A percentile compares a stretch with the other conserved stretches of the same genome.
Conservation (phyloP, 1,284 basidiomycete species). For the Microbotryum intermedium region DNA sequence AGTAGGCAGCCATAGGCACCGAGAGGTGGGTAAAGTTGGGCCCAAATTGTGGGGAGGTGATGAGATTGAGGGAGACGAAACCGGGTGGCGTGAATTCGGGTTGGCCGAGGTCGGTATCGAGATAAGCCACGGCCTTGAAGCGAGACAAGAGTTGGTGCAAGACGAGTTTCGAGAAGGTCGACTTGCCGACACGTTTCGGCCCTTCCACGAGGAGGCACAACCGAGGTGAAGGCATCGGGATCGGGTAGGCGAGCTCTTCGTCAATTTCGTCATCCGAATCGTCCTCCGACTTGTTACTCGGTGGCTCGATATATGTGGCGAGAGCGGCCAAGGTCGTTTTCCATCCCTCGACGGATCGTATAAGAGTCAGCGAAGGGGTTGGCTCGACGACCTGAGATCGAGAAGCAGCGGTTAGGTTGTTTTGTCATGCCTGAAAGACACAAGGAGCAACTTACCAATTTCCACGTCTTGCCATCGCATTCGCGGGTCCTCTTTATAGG, state of each 20-base stretch:
- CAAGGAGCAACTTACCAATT: slow-evolving; percentile 45
- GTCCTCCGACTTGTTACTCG: slow-evolving; percentile 4
- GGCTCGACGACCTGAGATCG: slow-evolving; percentile 12
- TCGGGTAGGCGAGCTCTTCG: neutral
- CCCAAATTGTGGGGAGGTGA: slow-evolving; percentile 49
- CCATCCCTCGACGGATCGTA: slow-evolving; percentile 35
- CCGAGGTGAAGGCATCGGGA: slow-evolving; percentile 27
- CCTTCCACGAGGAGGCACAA: slow-evolving; percentile 61
- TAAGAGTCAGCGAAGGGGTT: slow-evolving; percentile 32
- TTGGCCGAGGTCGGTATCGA: slow-evolving; percentile 90
- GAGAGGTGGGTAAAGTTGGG: slow-evolving; percentile 75
- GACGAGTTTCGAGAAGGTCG: slow-evolving; percentile 66
- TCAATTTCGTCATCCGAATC: slow-evolving; percentile 9
- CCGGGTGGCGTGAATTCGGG: slow-evolving; percentile 87
- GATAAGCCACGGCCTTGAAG: slow-evolving; percentile 67
- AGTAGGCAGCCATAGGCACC: slow-evolving; percentile 66
- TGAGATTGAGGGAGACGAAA: slow-evolving; percentile 66
- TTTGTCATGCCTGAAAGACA: neutral
- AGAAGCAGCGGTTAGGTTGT: neutral
- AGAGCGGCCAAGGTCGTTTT: slow-evolving; percentile 44
- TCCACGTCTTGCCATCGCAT: slow-evolving; percentile 44
- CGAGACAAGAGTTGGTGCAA: slow-evolving; percentile 58
- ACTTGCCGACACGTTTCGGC: slow-evolving; percentile 80
- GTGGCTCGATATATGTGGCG: slow-evolving; percentile 53
- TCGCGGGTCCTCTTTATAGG: slow-evolving; percentile 33